Evolutionary conservation across 2,329 filamentous ascomycete species (phyloP).

Genomic region (Colletotrichum melonis): DNA sequence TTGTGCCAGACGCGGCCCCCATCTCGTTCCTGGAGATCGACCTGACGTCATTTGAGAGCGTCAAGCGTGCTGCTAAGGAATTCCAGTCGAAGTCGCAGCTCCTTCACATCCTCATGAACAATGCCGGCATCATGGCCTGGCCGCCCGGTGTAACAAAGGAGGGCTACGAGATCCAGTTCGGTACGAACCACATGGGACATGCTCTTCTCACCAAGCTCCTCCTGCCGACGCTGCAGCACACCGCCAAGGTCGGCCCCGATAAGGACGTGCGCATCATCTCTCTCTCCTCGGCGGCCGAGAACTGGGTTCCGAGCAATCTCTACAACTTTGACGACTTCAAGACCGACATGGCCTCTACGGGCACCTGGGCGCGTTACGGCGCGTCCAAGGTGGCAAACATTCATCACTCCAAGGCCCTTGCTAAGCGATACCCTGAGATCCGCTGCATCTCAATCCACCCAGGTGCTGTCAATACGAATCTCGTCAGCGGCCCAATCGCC

Average conservation of each 20-base stretch:
- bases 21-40: conserved; percentile 54
- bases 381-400: conserved; percentile 50
- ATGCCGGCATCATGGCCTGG: conserved; percentile 57
- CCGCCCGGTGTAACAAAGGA: conserved; percentile 51
- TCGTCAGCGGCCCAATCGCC: conserved; percentile 32
- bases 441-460: conserved; percentile 61
- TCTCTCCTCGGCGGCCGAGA: conserved; percentile 33
- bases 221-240: conserved; percentile 43
- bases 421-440: conserved; percentile 51
- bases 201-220: conserved; percentile 56
- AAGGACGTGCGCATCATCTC: conserved; percentile 35
- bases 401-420: conserved; percentile 37
- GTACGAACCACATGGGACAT: conserved; percentile 61
- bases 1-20: conserved; percentile 32
- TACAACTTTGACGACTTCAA: conserved; percentile 36
- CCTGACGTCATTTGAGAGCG: conserved; percentile 54
- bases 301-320: conserved; percentile 10
- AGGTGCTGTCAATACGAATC: conserved; percentile 43
- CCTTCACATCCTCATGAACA: conserved; percentile 58
- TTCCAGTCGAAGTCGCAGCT: conserved; percentile 47
- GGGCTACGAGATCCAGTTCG: conserved; percentile 62
- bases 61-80: conserved; percentile 52
- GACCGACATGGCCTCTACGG: conserved; percentile 39
- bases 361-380: conserved; percentile 58
- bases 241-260: conserved; percentile 35